phyloP scores from a whole-genome alignment of 768 basidiomycete species.

The Pholiota microspora region DNA sequence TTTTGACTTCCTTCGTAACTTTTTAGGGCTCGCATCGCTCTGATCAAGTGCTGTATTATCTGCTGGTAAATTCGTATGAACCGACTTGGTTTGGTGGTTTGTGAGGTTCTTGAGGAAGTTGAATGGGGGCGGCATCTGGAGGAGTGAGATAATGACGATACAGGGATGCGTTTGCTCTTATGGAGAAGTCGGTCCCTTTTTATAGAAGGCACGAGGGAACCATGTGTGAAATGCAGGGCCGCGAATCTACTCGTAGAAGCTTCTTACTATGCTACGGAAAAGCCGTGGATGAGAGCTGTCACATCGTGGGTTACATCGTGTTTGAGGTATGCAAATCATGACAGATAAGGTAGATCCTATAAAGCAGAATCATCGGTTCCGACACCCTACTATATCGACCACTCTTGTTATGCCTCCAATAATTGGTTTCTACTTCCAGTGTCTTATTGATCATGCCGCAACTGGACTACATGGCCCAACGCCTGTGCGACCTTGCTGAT shows the following conservation, averaged over 20 bases:
- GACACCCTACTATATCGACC: background rate
- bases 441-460: constrained; percentile 44
- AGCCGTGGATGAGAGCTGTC: background rate
- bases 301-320: background rate
- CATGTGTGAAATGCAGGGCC: constrained; percentile 13
- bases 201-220: constrained; percentile 18
- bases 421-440: constrained; percentile 15
- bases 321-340: background rate
- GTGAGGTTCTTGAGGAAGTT: constrained; percentile 24
- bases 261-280: background rate
- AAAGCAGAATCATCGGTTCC: background rate
- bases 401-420: no score
- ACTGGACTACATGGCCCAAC: constrained; percentile 54
- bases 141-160: background rate
- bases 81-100: constrained; percentile 7
- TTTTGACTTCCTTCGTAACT: constrained; percentile 10
- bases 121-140: constrained; percentile 22
- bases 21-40: constrained; percentile 5
- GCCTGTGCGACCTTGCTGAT: constrained; percentile 66
- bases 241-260: background rate
- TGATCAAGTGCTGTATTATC: background rate
- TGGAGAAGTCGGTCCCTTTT: background rate
- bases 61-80: background rate
- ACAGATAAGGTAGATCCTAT: background rate
- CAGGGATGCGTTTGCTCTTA: background rate